phyloP scores from a whole-genome alignment of 768 basidiomycete genomes.

The Russula abietina region DNA sequence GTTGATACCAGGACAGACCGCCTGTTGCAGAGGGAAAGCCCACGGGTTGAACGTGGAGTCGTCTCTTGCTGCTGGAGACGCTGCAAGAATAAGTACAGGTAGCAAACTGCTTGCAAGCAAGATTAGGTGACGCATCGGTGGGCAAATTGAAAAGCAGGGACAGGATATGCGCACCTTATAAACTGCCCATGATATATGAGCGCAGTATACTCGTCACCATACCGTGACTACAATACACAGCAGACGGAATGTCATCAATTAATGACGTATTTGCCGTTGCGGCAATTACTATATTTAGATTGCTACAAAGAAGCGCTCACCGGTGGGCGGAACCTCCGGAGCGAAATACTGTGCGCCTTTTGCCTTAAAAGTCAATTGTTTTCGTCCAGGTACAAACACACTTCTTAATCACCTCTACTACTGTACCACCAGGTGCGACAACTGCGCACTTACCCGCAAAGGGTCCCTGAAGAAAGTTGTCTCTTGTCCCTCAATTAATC shows the following conservation, averaged over 20 bases:
- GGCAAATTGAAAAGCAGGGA: background rate
- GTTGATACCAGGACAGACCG: slow-evolving; percentile 17
- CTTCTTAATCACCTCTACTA: background rate
- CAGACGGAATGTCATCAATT: too few species aligned
- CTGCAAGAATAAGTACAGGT: background rate
- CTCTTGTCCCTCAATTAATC: slow-evolving; percentile 19
- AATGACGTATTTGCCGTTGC: too few species aligned
- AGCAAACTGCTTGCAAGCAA: slow-evolving; percentile 6
- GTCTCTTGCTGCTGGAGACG: background rate
- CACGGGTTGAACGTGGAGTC: background rate
- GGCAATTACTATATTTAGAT: too few species aligned
- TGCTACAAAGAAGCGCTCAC: slow-evolving; percentile 1
- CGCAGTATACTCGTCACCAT: too few species aligned
- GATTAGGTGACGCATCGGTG: background rate
- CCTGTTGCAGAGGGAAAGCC: slow-evolving; percentile 8
- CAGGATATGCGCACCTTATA: background rate
- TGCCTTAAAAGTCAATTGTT: background rate
- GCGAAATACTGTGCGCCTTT: background rate
- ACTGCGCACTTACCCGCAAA: background rate
- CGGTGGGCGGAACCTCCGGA: background rate
- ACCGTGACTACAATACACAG: too few species aligned
- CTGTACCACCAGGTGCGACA: background rate
- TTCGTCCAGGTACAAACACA: background rate
- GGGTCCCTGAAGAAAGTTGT: slow-evolving; percentile 19
- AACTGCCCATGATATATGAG: too few species aligned